These are phyloP conservation scores for Leptographium lundbergii DNA, from an alignment of 2,329 filamentous ascomycete genomes.

Conservation along the genomic window DNA sequence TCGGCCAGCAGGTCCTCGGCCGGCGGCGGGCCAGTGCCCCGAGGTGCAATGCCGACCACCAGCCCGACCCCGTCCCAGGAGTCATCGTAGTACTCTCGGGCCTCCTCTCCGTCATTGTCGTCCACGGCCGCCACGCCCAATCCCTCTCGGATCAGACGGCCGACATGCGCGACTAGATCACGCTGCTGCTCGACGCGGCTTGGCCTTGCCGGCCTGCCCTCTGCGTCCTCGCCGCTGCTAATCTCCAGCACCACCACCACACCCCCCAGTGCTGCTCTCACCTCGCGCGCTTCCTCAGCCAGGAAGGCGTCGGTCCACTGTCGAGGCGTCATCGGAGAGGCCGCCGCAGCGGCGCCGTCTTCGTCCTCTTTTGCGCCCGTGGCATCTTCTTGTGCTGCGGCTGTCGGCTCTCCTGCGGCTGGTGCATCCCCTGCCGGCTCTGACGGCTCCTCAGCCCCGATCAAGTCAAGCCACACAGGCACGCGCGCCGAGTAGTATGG, in stretches of 20 bases:
- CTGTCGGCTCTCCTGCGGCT: neutral
- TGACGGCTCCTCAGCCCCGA: conserved; percentile 13
- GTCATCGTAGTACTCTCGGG: conserved; percentile 38
- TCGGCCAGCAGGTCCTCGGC: conserved; percentile 31
- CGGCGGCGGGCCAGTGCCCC: conserved; percentile 4
- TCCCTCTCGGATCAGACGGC: conserved; percentile 46
- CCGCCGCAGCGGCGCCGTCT: neutral
- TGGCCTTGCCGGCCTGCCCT: neutral
- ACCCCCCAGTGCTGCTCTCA: conserved; percentile 47
- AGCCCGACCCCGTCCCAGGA: conserved; percentile 52
- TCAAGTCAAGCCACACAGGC: conserved; percentile 52
- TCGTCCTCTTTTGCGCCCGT: neutral
- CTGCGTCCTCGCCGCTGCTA: conserved; percentile 4
- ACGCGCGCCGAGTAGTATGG: conserved; percentile 48
- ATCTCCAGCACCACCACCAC: conserved; percentile 42
- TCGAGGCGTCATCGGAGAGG: conserved; percentile 15
- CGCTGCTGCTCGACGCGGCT: conserved; percentile 14
- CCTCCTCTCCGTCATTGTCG: conserved; percentile 29
- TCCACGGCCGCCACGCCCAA: conserved; percentile 46
- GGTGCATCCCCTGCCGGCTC: neutral
- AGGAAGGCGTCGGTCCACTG: conserved; percentile 50
- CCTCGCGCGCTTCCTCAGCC: conserved; percentile 47
- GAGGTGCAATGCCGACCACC: conserved; percentile 41
- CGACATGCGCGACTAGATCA: conserved; percentile 37
- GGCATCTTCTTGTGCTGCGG: neutral